phyloP scores from a whole-genome alignment of 2,329 filamentous ascomycete species.

The Trichoderma polysporum region DNA sequence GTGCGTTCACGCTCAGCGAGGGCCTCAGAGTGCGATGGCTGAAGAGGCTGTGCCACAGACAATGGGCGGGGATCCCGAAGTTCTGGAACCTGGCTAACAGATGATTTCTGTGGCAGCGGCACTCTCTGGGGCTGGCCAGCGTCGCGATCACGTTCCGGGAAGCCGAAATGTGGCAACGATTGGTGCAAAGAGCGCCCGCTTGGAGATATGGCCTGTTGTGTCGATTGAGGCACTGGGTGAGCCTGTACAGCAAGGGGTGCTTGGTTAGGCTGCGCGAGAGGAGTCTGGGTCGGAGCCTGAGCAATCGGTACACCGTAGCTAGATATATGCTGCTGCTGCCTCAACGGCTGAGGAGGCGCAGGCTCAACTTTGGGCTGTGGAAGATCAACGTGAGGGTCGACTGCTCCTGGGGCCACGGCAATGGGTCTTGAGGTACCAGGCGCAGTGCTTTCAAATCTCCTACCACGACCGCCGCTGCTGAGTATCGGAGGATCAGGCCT shows the following conservation, averaged over 20 bases:
- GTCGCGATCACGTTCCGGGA: conserved; percentile 46
- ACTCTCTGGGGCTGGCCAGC: conserved; percentile 35
- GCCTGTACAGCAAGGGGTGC: conserved; percentile 35
- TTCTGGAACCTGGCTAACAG: conserved; percentile 35
- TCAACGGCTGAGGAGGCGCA: conserved; percentile 31
- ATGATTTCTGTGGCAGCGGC: conserved; percentile 43
- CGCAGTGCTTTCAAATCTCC: conserved; percentile 49
- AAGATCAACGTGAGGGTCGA: conserved; percentile 47
- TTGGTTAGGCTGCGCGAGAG: conserved; percentile 28
- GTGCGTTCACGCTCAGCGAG: conserved; percentile 31
- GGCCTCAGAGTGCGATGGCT: conserved; percentile 35
- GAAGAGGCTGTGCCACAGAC: conserved; percentile 37
- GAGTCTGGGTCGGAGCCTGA: conserved; percentile 40
- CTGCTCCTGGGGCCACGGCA: conserved; percentile 45
- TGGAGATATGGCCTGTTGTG: conserved; percentile 49
- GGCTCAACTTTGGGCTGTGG: conserved; percentile 47
- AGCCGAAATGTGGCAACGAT: conserved; percentile 44
- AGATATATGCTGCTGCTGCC: conserved; percentile 42
- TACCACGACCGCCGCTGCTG: conserved; percentile 47
- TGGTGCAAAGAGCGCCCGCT: conserved; percentile 44
- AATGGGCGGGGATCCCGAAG: conserved; percentile 37
- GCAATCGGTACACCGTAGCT: conserved; percentile 49
- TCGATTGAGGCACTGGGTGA: conserved; percentile 40
- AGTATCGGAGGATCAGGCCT: conserved; percentile 60
- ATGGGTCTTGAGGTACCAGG: conserved; percentile 40